phyloP scores from a whole-genome alignment of 1,284 basidiomycete species.

The Boletus mariae region DNA sequence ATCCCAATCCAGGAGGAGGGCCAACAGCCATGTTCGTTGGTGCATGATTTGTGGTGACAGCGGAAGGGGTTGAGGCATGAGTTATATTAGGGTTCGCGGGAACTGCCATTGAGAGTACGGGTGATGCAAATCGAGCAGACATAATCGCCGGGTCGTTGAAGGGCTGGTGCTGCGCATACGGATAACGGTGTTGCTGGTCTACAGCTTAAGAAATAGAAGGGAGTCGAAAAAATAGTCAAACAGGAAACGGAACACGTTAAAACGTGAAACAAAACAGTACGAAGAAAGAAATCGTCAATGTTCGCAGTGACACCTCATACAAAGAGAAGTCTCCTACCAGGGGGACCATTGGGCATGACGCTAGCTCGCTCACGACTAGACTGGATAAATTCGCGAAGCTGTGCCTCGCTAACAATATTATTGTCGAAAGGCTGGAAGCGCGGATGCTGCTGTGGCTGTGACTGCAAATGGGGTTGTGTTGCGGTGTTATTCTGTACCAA shows the following conservation, averaged over 20 bases:
- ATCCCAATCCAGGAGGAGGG: slow-evolving; percentile 62
- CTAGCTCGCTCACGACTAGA: slow-evolving; percentile 56
- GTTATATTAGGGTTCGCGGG: slow-evolving; percentile 12
- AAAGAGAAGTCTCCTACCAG: slow-evolving; percentile 50
- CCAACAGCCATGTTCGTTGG: slow-evolving; percentile 43
- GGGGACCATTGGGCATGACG: slow-evolving; percentile 32
- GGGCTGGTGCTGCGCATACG: slow-evolving; percentile 40
- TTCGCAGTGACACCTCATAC: slow-evolving; percentile 33
- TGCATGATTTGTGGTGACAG: slow-evolving; percentile 13
- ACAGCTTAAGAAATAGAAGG: slow-evolving; percentile 22
- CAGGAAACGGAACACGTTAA: slow-evolving; percentile 7
- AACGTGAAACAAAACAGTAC: slow-evolving; percentile 21
- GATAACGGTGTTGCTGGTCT: slow-evolving; percentile 38
- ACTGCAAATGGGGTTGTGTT: slow-evolving; percentile 24
- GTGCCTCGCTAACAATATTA: slow-evolving; percentile 60
- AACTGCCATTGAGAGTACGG: slow-evolving; percentile 21
- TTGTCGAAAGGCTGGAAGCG: slow-evolving; percentile 58
- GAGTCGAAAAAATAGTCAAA: slow-evolving; percentile 18
- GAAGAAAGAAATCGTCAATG: slow-evolving; percentile 35
- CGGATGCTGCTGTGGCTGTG: slow-evolving; percentile 32
- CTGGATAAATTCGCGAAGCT: slow-evolving; percentile 69
- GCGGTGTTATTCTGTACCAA: slow-evolving; percentile 48
- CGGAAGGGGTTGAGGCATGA: slow-evolving; percentile 9
- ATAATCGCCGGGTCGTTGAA: slow-evolving; percentile 81
- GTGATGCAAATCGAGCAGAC: slow-evolving; percentile 62